Evolutionary conservation across 2,329 filamentous ascomycete species (phyloP).

Genomic region (Talaromyces sp.): DNA sequence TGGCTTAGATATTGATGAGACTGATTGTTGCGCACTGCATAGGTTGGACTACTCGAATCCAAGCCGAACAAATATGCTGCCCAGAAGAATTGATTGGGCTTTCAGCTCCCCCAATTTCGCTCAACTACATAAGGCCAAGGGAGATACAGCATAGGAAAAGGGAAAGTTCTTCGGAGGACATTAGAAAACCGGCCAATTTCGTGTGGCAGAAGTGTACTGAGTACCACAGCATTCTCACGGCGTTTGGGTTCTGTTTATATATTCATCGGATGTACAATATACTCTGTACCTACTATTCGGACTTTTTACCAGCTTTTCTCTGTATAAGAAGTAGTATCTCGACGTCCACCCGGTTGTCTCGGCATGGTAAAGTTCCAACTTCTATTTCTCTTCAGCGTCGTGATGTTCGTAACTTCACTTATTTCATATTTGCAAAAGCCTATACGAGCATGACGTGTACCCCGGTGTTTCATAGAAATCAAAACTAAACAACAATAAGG

Average conservation of each 20-base stretch:
- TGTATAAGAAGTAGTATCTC: no score
- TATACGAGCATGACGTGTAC: no score
- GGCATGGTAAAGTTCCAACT: no score
- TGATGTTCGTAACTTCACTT: no score
- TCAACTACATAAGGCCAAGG: no score
- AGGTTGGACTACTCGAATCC: constrained; percentile 14
- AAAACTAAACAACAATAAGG: no score
- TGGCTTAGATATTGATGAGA: background rate
- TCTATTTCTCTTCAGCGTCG: no score
- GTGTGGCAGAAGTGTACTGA: background rate
- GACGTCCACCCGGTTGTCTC: no score
- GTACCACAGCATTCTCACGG: constrained; percentile 4
- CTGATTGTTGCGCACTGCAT: background rate
- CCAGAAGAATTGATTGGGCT: constrained; percentile 7
- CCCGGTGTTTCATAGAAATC: no score
- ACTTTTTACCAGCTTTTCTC: no score
- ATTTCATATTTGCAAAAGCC: no score
- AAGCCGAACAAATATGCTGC: constrained; percentile 12
- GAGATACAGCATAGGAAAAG: background rate
- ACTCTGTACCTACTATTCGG: background rate
- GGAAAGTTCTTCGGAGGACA: background rate
- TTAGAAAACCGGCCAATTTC: background rate
- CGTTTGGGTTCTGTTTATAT: constrained; percentile 2
- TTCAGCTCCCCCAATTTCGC: background rate
- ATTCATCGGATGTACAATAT: constrained; percentile 4